Evolutionary conservation across 2,329 filamentous ascomycete species (phyloP).

Genomic region (Fusarium chaquense): DNA sequence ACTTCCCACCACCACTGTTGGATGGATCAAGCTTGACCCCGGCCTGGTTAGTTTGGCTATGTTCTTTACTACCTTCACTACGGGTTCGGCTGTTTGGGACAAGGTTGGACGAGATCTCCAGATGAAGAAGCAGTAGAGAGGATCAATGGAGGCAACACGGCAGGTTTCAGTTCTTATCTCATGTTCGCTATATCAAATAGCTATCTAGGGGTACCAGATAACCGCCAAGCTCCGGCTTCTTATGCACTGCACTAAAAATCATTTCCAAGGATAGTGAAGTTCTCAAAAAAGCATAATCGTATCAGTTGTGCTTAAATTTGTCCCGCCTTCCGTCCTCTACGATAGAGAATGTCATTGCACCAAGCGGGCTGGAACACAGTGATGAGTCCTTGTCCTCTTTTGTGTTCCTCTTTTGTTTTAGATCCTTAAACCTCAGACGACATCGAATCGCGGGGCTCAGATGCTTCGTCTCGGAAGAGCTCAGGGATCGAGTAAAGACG

Average conservation of each 20-base stretch:
- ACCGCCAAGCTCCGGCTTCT: not conserved
- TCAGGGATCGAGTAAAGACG: constrained; percentile 23
- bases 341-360: not conserved
- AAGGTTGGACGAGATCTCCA: constrained; percentile 53
- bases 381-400: not conserved
- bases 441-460: constrained; percentile 38
- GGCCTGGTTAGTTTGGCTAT: constrained; percentile 69
- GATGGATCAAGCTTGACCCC: constrained; percentile 67
- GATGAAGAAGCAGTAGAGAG: constrained; percentile 24
- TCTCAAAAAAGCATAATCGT: not conserved
- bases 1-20: constrained; percentile 69
- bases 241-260: not conserved
- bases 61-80: constrained; percentile 71
- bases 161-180: constrained; percentile 4
- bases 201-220: not conserved
- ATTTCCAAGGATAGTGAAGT: not conserved
- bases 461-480: constrained; percentile 36
- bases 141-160: not conserved
- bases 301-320: not conserved
- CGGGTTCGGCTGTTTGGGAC: constrained; percentile 72
- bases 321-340: not conserved
- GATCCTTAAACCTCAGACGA: constrained; percentile 28
- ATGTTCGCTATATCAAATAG: constrained; percentile 11
- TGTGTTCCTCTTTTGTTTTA: not conserved
- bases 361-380: not conserved